Conservation (phyloP, 1,284 basidiomycete species). For the Sanghuangporus sanghuang region DNA sequence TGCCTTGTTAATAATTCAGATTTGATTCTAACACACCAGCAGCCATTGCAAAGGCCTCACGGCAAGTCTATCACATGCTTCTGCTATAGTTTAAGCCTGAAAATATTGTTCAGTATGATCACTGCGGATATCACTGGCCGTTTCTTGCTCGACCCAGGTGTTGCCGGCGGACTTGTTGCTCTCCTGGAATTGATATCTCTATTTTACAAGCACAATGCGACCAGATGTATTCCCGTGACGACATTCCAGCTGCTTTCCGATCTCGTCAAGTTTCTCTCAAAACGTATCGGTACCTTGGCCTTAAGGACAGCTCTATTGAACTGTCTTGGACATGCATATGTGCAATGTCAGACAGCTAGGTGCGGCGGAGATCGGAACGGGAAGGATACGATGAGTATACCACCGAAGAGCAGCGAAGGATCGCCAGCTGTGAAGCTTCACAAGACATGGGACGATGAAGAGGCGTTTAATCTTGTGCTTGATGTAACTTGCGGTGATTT, state of each 20-base stretch:
- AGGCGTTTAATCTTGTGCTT: conserved; percentile 29
- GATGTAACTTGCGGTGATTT: conserved; percentile 27
- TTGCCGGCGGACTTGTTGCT: conserved; percentile 16
- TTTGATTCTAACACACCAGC: not conserved
- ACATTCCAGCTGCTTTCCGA: conserved; percentile 21
- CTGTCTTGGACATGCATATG: conserved; percentile 25
- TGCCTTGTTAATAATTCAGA: not conserved
- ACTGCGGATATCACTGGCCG: not conserved
- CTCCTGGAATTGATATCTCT: conserved; percentile 31
- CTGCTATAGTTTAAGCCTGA: not conserved
- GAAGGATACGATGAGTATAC: conserved; percentile 2
- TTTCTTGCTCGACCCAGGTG: not conserved
- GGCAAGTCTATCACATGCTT: not conserved
- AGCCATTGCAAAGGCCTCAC: conserved; percentile 3
- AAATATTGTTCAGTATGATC: not conserved
- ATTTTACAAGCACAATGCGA: conserved; percentile 27
- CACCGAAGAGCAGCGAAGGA: not conserved
- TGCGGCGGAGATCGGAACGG: conserved; percentile 15
- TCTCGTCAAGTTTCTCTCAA: conserved; percentile 6
- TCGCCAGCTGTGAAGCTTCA: not conserved
- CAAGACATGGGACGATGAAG: conserved; percentile 22
- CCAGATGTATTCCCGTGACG: conserved; percentile 24
- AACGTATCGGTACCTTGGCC: conserved; percentile 6
- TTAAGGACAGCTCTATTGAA: conserved; percentile 23
- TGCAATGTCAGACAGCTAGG: conserved; percentile 24